These are phyloP conservation scores for Monilinia fructigena DNA, from an alignment of 2,329 filamentous ascomycete genomes.

Conservation along the genomic window DNA sequence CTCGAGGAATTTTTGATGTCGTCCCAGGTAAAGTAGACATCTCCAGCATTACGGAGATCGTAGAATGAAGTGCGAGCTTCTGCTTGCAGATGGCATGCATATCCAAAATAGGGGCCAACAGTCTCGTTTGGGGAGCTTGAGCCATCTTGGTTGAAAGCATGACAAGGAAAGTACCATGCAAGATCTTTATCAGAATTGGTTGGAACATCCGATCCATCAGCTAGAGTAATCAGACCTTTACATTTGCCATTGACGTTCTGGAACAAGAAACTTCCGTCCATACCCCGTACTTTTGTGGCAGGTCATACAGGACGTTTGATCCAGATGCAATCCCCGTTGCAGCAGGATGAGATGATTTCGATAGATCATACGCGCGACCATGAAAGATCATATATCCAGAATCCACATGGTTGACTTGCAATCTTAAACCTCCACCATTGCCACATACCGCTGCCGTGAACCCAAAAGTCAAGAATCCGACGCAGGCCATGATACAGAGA, in stretches of 20 bases:
- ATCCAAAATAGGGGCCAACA: constrained; percentile 75
- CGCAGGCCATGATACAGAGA: constrained; percentile 77
- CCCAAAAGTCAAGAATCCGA: constrained; percentile 95
- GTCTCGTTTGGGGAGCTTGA: constrained; percentile 75
- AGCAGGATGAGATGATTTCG: constrained; percentile 71
- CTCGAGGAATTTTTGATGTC: constrained; percentile 86
- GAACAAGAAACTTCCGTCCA: constrained; percentile 95
- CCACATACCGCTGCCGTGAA: constrained; percentile 90
- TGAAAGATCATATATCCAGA: constrained; percentile 94
- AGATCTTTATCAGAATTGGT: constrained; percentile 71
- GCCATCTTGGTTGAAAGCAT: constrained; percentile 88
- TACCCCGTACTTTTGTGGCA: constrained; percentile 81
- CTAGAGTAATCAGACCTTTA: constrained; percentile 80
- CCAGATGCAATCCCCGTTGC: constrained; percentile 72
- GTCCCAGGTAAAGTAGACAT: constrained; percentile 95
- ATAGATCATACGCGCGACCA: constrained; percentile 83
- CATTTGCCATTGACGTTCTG: constrained; percentile 98
- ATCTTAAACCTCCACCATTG: constrained; percentile 62
- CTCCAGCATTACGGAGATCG: constrained; percentile 65
- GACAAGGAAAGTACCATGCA: constrained; percentile 97
- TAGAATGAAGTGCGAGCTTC: constrained; percentile 74
- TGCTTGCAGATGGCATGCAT: constrained; percentile 79
- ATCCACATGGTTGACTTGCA: constrained; percentile 80
- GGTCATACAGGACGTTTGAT: constrained; percentile 82
- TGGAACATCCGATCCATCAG: constrained; percentile 72